These are phyloP conservation scores for Trichocladium uniseriatum DNA, from an alignment of 495 filamentous ascomycete species.

Conservation along the genomic window DNA sequence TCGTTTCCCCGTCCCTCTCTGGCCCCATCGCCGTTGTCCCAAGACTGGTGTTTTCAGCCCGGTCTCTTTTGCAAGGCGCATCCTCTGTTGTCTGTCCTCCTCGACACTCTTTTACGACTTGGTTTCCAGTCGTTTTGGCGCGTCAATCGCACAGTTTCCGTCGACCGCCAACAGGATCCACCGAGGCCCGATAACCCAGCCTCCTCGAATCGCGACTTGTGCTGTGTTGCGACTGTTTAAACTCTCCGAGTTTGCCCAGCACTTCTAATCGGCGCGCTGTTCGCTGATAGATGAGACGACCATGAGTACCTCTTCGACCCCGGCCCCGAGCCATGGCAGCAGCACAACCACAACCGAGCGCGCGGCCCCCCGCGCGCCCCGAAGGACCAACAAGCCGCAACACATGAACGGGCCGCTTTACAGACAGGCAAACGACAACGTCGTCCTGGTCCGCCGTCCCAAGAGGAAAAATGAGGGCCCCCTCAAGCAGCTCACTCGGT, in stretches of 20 bases:
- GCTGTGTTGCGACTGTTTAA: too few relatives aligned
- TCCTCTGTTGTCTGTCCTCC: neutral
- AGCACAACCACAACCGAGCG: neutral
- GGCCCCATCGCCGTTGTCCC: neutral
- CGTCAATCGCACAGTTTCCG: neutral
- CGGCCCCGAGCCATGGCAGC: conserved; percentile 2
- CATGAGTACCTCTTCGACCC: conserved; percentile 6
- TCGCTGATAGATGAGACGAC: conserved; percentile 4
- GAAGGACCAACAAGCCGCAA: conserved; percentile 19
- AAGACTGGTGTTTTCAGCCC: neutral
- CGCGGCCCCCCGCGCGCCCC: conserved; percentile 7
- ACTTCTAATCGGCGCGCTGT: conserved; percentile 8
- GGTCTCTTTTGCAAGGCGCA: neutral
- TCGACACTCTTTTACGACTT: neutral
- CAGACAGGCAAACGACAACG: conserved; percentile 37
- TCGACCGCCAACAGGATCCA: too few relatives aligned
- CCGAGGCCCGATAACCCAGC: too few relatives aligned
- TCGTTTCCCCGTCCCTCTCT: neutral
- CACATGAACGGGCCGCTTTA: conserved; percentile 42
- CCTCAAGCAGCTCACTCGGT: conserved; percentile 33
- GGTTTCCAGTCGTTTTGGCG: neutral
- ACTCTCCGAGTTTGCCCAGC: neutral
- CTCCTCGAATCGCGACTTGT: neutral
- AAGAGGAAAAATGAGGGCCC: conserved; percentile 39
- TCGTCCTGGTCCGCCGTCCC: conserved; percentile 36